A percentile compares a stretch with the other conserved stretches of the same genome.
phyloP scores from a whole-genome alignment of 495 filamentous ascomycete genomes.

The Daldinia loculata region DNA sequence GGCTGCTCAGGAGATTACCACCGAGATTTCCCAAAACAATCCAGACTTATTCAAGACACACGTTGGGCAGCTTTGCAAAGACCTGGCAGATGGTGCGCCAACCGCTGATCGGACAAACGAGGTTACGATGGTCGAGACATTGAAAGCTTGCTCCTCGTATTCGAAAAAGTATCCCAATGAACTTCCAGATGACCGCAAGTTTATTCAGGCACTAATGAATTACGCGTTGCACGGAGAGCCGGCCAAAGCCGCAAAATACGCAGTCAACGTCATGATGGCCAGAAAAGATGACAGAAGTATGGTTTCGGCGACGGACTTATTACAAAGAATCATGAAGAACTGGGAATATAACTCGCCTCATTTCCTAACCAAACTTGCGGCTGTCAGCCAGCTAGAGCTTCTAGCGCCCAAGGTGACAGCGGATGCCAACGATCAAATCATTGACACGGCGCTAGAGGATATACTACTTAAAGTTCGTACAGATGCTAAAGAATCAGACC shows the following conservation, averaged over 20 bases:
- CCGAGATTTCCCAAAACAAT: slow-evolving; percentile 88
- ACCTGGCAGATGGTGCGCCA: slow-evolving; percentile 82
- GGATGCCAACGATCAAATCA: slow-evolving; percentile 76
- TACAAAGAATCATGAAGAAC: slow-evolving; percentile 74
- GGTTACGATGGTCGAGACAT: slow-evolving; percentile 76
- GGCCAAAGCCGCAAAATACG: slow-evolving; percentile 87
- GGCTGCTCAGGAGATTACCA: slow-evolving; percentile 88
- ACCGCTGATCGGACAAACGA: slow-evolving; percentile 70
- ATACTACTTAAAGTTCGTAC: slow-evolving; percentile 75
- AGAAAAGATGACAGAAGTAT: slow-evolving; percentile 83
- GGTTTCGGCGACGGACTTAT: slow-evolving; percentile 79
- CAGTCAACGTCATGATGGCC: slow-evolving; percentile 86
- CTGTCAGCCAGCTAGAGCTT: slow-evolving; percentile 83
- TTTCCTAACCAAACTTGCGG: slow-evolving; percentile 85
- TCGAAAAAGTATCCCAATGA: slow-evolving; percentile 85
- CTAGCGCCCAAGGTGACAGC: slow-evolving; percentile 77
- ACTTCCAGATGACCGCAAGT: slow-evolving; percentile 84
- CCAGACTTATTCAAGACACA: slow-evolving; percentile 91
- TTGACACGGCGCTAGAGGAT: slow-evolving; percentile 78
- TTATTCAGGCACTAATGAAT: slow-evolving; percentile 77
- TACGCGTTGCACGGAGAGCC: slow-evolving; percentile 86
- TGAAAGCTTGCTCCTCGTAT: slow-evolving; percentile 92
- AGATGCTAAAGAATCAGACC: slow-evolving; percentile 58
- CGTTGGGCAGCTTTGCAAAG: slow-evolving; percentile 88
- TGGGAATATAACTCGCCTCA: slow-evolving; percentile 78